Percentiles rank a stretch among this genome's conserved stretches.
phyloP scores from a whole-genome alignment of 2,329 filamentous ascomycete species.

The Bipolaris cookei region DNA sequence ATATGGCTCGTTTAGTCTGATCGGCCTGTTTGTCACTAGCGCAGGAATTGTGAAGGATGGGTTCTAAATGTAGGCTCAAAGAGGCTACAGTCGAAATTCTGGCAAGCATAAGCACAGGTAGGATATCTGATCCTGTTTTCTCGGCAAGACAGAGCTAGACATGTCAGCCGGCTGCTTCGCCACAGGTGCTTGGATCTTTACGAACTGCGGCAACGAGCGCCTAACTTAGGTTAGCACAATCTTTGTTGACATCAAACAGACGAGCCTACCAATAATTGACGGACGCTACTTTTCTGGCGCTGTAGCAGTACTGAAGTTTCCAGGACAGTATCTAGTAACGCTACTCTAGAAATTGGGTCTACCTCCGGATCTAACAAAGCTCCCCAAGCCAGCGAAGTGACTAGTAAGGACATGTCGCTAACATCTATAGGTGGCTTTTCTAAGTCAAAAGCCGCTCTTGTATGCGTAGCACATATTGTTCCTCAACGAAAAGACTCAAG shows the following conservation, averaged over 20 bases:
- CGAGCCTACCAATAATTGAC: background rate
- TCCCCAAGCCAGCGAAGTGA: background rate
- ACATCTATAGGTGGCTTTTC: background rate
- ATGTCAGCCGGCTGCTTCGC: background rate
- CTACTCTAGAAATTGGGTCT: background rate
- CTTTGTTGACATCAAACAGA: too few species aligned
- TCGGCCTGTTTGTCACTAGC: background rate
- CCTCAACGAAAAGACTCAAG: background rate
- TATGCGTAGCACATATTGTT: background rate
- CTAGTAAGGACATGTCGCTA: background rate
- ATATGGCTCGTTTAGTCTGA: background rate
- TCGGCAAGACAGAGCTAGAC: conserved; percentile 2
- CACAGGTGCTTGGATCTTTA: background rate
- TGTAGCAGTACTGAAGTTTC: background rate
- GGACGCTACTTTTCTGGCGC: background rate
- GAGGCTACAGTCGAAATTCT: background rate
- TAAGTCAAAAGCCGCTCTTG: background rate
- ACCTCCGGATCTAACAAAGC: background rate
- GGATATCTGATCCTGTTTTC: background rate
- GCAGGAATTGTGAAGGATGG: background rate
- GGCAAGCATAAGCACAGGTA: background rate
- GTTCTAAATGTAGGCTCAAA: background rate
- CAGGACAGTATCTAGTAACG: background rate
- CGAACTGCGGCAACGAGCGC: background rate
- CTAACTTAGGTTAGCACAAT: background rate